A percentile compares a stretch with the other conserved stretches of the same genome.
These are phyloP conservation scores for Polygonum maritimum DNA, from an alignment of 148 eudicot species.

Conservation along the genomic window DNA sequence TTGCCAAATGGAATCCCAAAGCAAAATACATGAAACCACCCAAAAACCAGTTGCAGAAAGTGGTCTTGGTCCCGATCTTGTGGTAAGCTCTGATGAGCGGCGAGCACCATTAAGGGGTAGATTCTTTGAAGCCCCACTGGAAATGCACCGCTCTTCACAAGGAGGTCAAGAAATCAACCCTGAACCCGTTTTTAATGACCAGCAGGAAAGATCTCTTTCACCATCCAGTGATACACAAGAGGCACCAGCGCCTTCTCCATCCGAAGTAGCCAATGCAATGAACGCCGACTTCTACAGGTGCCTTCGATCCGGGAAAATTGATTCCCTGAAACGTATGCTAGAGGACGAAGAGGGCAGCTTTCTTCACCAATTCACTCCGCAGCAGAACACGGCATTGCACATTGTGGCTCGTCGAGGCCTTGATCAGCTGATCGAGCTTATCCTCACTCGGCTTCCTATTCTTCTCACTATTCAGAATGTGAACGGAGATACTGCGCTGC, in stretches of 20 bases:
- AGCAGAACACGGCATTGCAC: background rate
- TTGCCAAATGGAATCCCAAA: background rate
- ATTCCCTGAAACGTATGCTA: background rate
- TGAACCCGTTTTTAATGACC: no score
- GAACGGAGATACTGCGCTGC: conserved; percentile 9
- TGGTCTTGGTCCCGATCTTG: background rate
- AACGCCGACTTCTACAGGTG: background rate
- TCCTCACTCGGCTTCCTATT: background rate
- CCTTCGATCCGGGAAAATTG: background rate
- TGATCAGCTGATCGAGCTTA: background rate
- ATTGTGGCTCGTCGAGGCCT: background rate
- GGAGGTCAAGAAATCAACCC: background rate
- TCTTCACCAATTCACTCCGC: background rate
- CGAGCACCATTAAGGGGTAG: no score
- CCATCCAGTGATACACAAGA: no score
- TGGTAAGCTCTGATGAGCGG: background rate
- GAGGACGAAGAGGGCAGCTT: background rate
- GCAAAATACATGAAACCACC: background rate
- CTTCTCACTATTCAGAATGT: background rate
- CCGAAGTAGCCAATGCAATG: background rate
- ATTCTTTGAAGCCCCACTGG: background rate
- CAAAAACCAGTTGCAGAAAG: background rate
- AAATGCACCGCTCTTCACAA: background rate
- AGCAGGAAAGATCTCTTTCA: background rate
- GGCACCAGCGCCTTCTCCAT: background rate